These are phyloP conservation scores for Colletotrichum sojae DNA, from an alignment of 2,329 filamentous ascomycete species.

Conservation along the genomic window DNA sequence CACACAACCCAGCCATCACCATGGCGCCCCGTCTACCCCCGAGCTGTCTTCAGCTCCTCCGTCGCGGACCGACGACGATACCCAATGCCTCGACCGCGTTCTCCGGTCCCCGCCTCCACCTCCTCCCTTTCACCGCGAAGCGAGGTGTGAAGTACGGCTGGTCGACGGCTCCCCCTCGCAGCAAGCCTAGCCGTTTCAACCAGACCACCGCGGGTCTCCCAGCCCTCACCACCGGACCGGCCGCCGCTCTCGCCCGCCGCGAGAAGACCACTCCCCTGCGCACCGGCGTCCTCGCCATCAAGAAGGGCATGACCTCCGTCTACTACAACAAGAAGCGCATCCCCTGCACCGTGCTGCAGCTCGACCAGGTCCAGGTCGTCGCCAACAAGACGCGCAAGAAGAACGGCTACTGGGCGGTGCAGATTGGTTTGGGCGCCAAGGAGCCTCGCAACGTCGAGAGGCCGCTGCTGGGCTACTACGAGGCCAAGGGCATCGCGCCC, in stretches of 20 bases:
- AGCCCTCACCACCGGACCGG: slow-evolving; percentile 68
- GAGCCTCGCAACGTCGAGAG: slow-evolving; percentile 83
- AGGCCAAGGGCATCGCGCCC: slow-evolving; percentile 83
- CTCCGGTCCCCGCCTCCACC: slow-evolving; percentile 50
- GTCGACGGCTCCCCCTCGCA: slow-evolving; percentile 67
- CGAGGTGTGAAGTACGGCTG: slow-evolving; percentile 73
- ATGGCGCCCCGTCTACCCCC: slow-evolving; percentile 42
- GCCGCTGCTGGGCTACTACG: slow-evolving; percentile 90
- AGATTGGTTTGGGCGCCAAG: slow-evolving; percentile 85
- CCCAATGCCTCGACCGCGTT: slow-evolving; percentile 22
- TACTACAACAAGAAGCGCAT: slow-evolving; percentile 85
- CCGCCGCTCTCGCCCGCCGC: slow-evolving; percentile 72
- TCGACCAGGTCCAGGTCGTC: slow-evolving; percentile 92
- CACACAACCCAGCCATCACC: slow-evolving; percentile 9
- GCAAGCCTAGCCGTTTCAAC: slow-evolving; percentile 72
- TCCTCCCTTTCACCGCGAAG: slow-evolving; percentile 61
- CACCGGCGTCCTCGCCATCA: slow-evolving; percentile 86
- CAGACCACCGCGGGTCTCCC: slow-evolving; percentile 70
- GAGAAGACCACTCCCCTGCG: slow-evolving; percentile 75
- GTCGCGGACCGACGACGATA: slow-evolving; percentile 24
- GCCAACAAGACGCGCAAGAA: slow-evolving; percentile 84
- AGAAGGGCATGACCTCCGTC: slow-evolving; percentile 96
- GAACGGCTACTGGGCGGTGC: slow-evolving; percentile 95
- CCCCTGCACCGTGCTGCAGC: slow-evolving; percentile 91
- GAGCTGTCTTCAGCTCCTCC: slow-evolving; percentile 41